Percentiles rank a stretch among this genome's conserved stretches.
These are phyloP conservation scores for Aspergillus pseudonomiae DNA, from an alignment of 2,329 filamentous ascomycete species.

Conservation along the genomic window DNA sequence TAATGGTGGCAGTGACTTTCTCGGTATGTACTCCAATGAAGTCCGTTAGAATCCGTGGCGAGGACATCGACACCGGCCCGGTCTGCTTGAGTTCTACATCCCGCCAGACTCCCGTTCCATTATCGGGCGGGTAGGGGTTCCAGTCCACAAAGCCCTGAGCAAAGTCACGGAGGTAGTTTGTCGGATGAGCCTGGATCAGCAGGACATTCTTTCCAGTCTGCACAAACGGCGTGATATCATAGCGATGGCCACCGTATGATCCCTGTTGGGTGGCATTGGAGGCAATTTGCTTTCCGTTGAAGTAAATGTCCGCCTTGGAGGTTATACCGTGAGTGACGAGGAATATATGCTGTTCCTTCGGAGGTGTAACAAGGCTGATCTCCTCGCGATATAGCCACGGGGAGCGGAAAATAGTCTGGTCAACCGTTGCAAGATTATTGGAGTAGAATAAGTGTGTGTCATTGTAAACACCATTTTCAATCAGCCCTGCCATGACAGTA, in stretches of 20 bases:
- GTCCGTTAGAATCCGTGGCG: constrained; percentile 51
- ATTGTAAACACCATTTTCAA: constrained; percentile 56
- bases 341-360: constrained; percentile 50
- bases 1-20: constrained; percentile 42
- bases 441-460: constrained; percentile 61
- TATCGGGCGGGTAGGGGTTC: constrained; percentile 65
- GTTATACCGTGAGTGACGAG: constrained; percentile 63
- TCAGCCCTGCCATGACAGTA: constrained; percentile 61
- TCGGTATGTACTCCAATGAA: constrained; percentile 39
- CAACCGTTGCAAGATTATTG: constrained; percentile 50
- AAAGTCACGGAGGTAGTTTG: constrained; percentile 62
- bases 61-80: constrained; percentile 51
- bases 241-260: constrained; percentile 59
- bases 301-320: constrained; percentile 61
- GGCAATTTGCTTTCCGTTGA: constrained; percentile 60
- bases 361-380: constrained; percentile 43
- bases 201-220: constrained; percentile 53
- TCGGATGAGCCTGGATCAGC: constrained; percentile 59
- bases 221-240: constrained; percentile 55
- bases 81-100: constrained; percentile 60
- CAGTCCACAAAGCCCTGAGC: constrained; percentile 64
- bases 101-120: constrained; percentile 66
- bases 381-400: constrained; percentile 65
- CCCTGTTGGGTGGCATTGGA: constrained; percentile 56
- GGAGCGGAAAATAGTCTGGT: constrained; percentile 52